Conservation (phyloP, 768 basidiomycete genomes). For the Pleurotus djamor region DNA sequence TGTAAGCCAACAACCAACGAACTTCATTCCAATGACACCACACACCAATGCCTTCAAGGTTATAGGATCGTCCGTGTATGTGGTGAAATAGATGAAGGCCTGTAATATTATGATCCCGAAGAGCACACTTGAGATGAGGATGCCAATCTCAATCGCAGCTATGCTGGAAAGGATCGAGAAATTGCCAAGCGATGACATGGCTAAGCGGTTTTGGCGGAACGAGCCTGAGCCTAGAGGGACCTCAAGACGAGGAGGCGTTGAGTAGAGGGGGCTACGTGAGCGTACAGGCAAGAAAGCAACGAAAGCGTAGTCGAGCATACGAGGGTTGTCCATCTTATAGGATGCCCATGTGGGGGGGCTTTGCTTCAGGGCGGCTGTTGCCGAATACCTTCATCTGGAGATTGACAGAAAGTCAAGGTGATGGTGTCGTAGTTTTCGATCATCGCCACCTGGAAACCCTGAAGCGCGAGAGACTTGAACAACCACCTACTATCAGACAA, state of each 20-base stretch:
- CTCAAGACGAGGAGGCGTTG: background rate
- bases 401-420: background rate
- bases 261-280: background rate
- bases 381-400: background rate
- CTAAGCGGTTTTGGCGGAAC: background rate
- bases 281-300: background rate
- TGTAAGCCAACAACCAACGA: background rate
- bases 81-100: conserved; percentile 17
- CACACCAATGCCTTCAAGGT: conserved; percentile 18
- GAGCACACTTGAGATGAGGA: conserved; percentile 19
- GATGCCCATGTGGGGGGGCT: background rate
- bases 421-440: background rate
- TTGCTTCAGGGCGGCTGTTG: background rate
- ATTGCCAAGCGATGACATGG: background rate
- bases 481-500: too few relatives aligned
- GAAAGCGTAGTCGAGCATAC: too few relatives aligned
- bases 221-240: background rate
- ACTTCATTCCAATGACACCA: background rate
- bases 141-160: conserved; percentile 22
- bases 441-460: too few relatives aligned
- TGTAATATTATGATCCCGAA: conserved; percentile 23
- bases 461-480: too few relatives aligned
- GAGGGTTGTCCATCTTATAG: background rate
- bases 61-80: conserved; percentile 19
- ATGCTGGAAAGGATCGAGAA: conserved; percentile 12